Conservation (phyloP, 2,329 filamentous ascomycete species). For the Endoconidiophora laricicola region DNA sequence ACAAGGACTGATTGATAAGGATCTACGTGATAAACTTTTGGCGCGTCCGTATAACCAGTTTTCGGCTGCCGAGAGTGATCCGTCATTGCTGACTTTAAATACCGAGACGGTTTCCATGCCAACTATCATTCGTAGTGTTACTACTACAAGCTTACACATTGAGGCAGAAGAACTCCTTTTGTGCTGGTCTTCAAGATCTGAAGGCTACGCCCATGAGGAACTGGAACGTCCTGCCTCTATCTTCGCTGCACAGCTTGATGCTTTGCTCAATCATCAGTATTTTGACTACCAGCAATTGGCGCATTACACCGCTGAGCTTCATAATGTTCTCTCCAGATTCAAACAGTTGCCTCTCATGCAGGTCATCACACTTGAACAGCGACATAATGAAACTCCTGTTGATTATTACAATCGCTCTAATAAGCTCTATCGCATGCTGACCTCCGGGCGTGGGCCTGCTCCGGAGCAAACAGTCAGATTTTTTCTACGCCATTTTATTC, state of each 20-base stretch:
- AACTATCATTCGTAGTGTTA: constrained; percentile 1
- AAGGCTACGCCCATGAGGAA: constrained; percentile 1
- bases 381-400: constrained; percentile 8
- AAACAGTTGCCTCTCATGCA: constrained; percentile 12
- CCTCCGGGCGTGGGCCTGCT: constrained; percentile 20
- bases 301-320: background rate
- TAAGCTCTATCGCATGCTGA: constrained; percentile 21
- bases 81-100: background rate
- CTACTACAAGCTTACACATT: constrained; percentile 2
- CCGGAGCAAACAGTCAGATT: constrained; percentile 25
- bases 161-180: constrained; percentile 8
- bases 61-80: background rate
- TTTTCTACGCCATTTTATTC: constrained; percentile 9
- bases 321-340: constrained; percentile 6
- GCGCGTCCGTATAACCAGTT: constrained; percentile 7
- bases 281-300: background rate
- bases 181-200: constrained; percentile 9
- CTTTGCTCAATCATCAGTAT: background rate
- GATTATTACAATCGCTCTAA: constrained; percentile 23
- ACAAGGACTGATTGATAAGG: constrained; percentile 3
- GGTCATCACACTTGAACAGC: constrained; percentile 10
- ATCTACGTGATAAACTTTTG: constrained; percentile 1
- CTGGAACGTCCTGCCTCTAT: constrained; percentile 1
- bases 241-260: constrained; percentile 2
- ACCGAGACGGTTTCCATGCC: background rate